Evolutionary conservation across 129 eudicot species (phyloP), one percentile per base, ranked within the genome.

Genomic region (Arctium lappa): DNA sequence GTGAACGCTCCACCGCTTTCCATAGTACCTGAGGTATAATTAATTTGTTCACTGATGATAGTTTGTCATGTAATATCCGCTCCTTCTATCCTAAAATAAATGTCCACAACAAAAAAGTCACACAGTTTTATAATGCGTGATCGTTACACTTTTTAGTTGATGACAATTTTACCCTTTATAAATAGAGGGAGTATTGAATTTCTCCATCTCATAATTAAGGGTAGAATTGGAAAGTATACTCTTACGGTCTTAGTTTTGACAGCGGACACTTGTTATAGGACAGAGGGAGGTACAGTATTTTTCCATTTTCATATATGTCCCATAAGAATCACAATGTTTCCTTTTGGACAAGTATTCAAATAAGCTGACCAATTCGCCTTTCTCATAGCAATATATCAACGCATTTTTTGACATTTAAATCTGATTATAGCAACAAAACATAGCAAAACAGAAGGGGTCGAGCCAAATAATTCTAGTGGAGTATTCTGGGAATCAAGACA

Each of bases 1-100:
- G 88, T 72, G 94, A 90, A 32, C 99, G 91, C 78, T 93, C 97
- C 53, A 92, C 99, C 39, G 97, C 97, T 76, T 83, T 95, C 97
- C 97, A 95, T 94, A 93, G 82, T 37, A 95, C 97, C 99, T 95
- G 79, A 9, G 42, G 48, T 79, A 66, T 46, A 60, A 48, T 34
- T 31, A 3, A 32, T 66, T 31, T 62, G 27, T 39, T 27, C 6
- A 22, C 8, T 37, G 56, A 27, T 80, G 32, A 32, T 71, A 34
- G 74, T 80, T 15, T 12, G 65, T 30, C 32, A 15, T 11, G 30
- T 10, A 69, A 33, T 48, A 30, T 66, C 18, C 1, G 68, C 2
- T 60, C 16, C 8, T 9, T 5, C 27, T 56, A 15, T 15, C 27
- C 8, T 8, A 56, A 56, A 56, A 56, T 56, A 56, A 4, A 56